phyloP scores from a whole-genome alignment of 345 rosid species.

The Heritiera littoralis region DNA sequence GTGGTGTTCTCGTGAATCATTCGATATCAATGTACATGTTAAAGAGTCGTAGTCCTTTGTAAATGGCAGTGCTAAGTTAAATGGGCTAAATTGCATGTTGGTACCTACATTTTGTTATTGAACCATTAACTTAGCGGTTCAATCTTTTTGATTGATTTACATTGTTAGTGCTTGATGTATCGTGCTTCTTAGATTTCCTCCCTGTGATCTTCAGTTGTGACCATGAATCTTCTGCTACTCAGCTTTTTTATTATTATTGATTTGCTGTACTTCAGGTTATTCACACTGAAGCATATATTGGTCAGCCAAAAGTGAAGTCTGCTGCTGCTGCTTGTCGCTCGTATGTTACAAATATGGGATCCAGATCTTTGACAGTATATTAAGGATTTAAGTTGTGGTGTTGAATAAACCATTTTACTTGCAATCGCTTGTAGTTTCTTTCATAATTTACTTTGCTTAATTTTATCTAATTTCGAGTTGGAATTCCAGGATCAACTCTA shows the following conservation, averaged over 20 bases:
- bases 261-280: conserved; percentile 55
- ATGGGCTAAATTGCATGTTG: background rate
- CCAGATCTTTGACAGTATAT: background rate
- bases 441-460: background rate
- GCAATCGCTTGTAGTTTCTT: background rate
- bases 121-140: background rate
- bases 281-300: conserved; percentile 91
- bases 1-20: background rate
- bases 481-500: conserved; percentile 71
- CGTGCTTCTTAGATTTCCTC: background rate
- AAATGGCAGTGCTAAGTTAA: background rate
- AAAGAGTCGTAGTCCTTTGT: background rate
- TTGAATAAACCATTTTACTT: background rate
- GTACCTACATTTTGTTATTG: background rate
- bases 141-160: background rate
- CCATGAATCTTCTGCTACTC: conserved; percentile 2
- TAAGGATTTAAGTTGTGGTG: background rate
- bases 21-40: background rate
- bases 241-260: background rate
- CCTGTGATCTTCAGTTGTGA: background rate
- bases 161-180: background rate
- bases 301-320: conserved; percentile 87
- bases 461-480: conserved; percentile 16
- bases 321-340: conserved; percentile 84
- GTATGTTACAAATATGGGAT: conserved; percentile 43